A percentile compares a stretch with the other conserved stretches of the same genome.
phyloP scores from a whole-genome alignment of 805 yeast genomes.

The Suhomyces faveliae region DNA sequence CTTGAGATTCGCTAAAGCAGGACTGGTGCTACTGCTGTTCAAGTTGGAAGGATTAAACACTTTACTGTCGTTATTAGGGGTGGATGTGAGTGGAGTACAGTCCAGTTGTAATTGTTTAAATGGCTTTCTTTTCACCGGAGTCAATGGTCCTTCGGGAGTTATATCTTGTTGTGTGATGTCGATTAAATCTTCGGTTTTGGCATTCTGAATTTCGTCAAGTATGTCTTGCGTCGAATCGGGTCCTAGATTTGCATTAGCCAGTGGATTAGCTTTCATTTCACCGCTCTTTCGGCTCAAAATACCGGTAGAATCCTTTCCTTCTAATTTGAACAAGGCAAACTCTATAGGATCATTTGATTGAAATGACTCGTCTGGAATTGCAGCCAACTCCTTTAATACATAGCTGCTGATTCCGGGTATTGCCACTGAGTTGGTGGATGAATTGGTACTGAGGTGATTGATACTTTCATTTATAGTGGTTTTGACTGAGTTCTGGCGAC shows the following conservation, averaged over 20 bases:
- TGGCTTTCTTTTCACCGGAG: slow-evolving; percentile 23
- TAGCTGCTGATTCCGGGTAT: slow-evolving; percentile 52
- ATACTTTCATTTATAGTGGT: slow-evolving; percentile 3
- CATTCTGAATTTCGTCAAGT: slow-evolving; percentile 39
- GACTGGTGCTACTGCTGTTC: slow-evolving; percentile 5
- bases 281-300: background rate
- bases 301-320: slow-evolving; percentile 50
- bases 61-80: slow-evolving; percentile 14
- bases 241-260: background rate
- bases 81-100: slow-evolving; percentile 10
- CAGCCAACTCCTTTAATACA: slow-evolving; percentile 61
- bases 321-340: slow-evolving; percentile 73
- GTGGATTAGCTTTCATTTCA: background rate
- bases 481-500: slow-evolving; percentile 16
- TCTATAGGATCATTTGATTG: slow-evolving; percentile 66
- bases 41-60: slow-evolving; percentile 4
- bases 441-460: slow-evolving; percentile 10
- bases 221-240: slow-evolving; percentile 30
- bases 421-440: slow-evolving; percentile 35
- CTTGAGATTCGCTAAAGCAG: slow-evolving; percentile 5
- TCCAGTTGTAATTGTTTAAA: background rate
- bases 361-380: slow-evolving; percentile 75
- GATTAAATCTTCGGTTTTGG: slow-evolving; percentile 36
- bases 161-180: slow-evolving; percentile 17
- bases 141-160: slow-evolving; percentile 28